Conservation (phyloP, 2,329 filamentous ascomycete species). For the Tothia fuscella region DNA sequence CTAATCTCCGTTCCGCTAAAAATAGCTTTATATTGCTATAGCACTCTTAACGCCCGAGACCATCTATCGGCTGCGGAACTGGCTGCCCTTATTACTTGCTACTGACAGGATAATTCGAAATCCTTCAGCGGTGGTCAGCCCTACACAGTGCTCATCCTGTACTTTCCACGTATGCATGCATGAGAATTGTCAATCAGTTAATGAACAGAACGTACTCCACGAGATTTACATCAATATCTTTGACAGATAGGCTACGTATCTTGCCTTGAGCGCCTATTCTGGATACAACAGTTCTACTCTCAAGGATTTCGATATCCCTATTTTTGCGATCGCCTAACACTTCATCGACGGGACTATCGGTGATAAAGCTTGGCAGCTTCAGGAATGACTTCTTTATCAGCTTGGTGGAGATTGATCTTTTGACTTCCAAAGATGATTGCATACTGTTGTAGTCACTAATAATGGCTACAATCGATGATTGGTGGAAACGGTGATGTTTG, state of each 20-base stretch:
- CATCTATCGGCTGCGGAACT: too few species aligned
- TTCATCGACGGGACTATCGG: conserved; percentile 37
- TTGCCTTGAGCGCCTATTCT: conserved; percentile 41
- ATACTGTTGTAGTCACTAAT: too few species aligned
- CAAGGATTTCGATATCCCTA: conserved; percentile 31
- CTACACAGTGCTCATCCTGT: not conserved
- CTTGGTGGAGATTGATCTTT: conserved; percentile 51
- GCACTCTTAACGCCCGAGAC: too few species aligned
- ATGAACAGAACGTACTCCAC: conserved; percentile 41
- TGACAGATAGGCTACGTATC: conserved; percentile 46
- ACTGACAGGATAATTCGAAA: not conserved
- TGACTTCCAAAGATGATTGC: conserved; percentile 45
- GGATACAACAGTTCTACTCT: conserved; percentile 39
- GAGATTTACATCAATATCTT: conserved; percentile 50
- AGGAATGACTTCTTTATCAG: conserved; percentile 47
- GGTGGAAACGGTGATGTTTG: too few species aligned
- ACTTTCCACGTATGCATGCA: not conserved
- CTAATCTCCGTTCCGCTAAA: too few species aligned
- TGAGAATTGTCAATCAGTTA: not conserved
- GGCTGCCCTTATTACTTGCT: not conserved
- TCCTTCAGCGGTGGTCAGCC: not conserved
- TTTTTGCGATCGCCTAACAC: conserved; percentile 32
- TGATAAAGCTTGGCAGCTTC: conserved; percentile 47
- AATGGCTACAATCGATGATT: too few species aligned
- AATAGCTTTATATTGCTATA: too few species aligned